Evolutionary conservation across 1,284 basidiomycete species (phyloP), one percentile per base, ranked within the genome.

Genomic region (Porogramme epimiltina): DNA sequence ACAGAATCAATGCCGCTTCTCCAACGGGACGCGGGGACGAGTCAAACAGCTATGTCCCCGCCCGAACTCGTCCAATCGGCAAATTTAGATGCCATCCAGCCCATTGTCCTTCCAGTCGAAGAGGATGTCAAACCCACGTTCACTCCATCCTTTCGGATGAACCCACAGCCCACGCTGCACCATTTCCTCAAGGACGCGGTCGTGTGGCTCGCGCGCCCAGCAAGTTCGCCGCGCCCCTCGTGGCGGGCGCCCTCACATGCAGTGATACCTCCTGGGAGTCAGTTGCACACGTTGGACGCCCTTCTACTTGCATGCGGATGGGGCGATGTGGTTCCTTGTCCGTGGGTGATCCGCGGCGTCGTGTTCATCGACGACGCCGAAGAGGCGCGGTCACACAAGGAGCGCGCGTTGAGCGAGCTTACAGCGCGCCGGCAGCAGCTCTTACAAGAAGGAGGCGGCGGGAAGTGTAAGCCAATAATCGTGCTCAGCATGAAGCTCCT

Each of bases 291-390:
- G 11, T 54, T 68, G 15, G 60, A 67, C 11, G 51, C 61, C 19
- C 45, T 68, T 18, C 41, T 67, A 2, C 22, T 58, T 3, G 64
- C 61, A 2, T 69, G 67, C 47, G 62, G 61, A 4, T 67, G 65
- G 65, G 39, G 25, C 1, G 15, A 15, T 0, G 8, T 31, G 1
- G 19, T 45, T 5, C 28, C 51, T 2, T 64, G 60, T 26, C n/a
- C 13, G 3, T 66, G 65, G 66, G 60, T 54, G 6, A 38, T 49
- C 31, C 54, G 55, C 20, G 67, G 66, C 13, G 62, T 69, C 19
- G 47, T 67, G 13, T 65, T 69, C 52, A 54, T 68, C 4, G 61
- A 69, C 38, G 62, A 61, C 10, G 31, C 47, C 13, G 53, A 57
- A 18, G 44, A 26, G 16, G 49, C 3, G 34, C 24, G 15, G 50